Evolutionary conservation across 441 rosid species (phyloP), one percentile per base, ranked within the genome.

Genomic region (Viola pubescens): DNA sequence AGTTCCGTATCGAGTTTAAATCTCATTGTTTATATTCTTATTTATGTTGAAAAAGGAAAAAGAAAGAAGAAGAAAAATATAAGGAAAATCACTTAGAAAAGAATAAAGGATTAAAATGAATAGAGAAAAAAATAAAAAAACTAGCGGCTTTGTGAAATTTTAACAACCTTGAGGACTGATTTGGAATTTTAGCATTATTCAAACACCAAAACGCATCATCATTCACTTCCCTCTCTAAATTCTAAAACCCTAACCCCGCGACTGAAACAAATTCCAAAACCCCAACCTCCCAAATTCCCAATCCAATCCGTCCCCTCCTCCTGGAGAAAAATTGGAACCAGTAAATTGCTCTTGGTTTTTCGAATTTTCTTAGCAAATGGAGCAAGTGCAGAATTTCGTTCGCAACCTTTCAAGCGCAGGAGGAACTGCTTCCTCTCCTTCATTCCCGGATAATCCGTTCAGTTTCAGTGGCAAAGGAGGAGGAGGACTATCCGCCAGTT

Each of bases 331-430:
- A 40, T 53, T 4, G n/a, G 4, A 49, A 50, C 10, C 38, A 39
- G 9, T 0, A 16, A 6, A 6, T 16, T 26, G 7, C 40, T 1
- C 16, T 12, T 61, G 50, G 34, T 52, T 38, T 41, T 61, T 42
- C 45, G 41, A 51, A 11, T n/a, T 38, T 43, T 6, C 11, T 11
- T 4, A 7, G 6, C 45, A 39, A 65, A 91, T 89, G 96, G 96
- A 87, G 68, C 84, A 77, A 39, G 51, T 80, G 26, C 79, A 76
- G 83, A 81, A 81, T 52, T 44, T 78, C 37, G 57, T 68, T 52
- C 71, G 77, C 41, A 54, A 67, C 39, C 8, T 88, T 45, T 58
- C 78, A 13, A 74, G 66, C 48, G 87, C 82, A 13, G 1, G 77
- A 11, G 70, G 72, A 46, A 7, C 14, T 60, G 9, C 49, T 4